Conservation (phyloP, 1,139 yeast species). For the Yamadazyma songkhlaensis region DNA sequence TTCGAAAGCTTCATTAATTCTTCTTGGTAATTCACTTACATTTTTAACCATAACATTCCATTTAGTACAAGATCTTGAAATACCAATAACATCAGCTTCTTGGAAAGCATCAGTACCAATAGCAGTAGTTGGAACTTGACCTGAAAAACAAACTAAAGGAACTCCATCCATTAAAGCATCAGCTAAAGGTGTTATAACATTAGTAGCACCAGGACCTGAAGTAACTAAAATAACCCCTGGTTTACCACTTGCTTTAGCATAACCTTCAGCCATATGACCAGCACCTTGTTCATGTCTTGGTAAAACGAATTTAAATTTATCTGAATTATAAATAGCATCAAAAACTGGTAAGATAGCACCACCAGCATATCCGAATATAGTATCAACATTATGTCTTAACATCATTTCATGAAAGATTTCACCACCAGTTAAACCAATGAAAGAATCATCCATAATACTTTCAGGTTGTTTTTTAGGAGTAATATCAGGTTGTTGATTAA, state of each 20-base stretch:
- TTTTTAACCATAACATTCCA: constrained; percentile 99
- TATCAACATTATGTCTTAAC: constrained; percentile 92
- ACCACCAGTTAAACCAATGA: constrained; percentile 95
- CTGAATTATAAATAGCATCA: constrained; percentile 93
- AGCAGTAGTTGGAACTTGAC: constrained; percentile 94
- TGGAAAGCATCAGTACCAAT: constrained; percentile 99
- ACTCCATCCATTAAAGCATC: constrained; percentile 98
- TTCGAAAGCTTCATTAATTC: constrained; percentile 97
- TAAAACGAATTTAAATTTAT: constrained; percentile 81
- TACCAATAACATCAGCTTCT: constrained; percentile 97
- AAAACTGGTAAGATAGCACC: constrained; percentile 98
- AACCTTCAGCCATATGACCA: constrained; percentile 99
- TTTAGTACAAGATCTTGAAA: constrained; percentile 94
- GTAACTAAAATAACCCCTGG: constrained; percentile 99
- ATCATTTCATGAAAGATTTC: constrained; percentile 98
- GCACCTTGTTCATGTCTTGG: constrained; percentile 99
- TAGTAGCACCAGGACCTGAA: constrained; percentile 98
- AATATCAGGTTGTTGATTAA: constrained; percentile 21
- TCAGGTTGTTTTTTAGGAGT: constrained; percentile 12
- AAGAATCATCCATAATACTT: constrained; percentile 67
- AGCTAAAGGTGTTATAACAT: constrained; percentile 95
- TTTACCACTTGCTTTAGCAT: constrained; percentile 91
- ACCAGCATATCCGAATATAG: constrained; percentile 94
- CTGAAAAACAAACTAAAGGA: constrained; percentile 95
- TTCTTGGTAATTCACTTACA: constrained; percentile 89